A percentile compares a stretch with the other conserved stretches of the same genome.
Conservation (phyloP, 768 basidiomycete species). For the Psilocybe subaeruginosa region DNA sequence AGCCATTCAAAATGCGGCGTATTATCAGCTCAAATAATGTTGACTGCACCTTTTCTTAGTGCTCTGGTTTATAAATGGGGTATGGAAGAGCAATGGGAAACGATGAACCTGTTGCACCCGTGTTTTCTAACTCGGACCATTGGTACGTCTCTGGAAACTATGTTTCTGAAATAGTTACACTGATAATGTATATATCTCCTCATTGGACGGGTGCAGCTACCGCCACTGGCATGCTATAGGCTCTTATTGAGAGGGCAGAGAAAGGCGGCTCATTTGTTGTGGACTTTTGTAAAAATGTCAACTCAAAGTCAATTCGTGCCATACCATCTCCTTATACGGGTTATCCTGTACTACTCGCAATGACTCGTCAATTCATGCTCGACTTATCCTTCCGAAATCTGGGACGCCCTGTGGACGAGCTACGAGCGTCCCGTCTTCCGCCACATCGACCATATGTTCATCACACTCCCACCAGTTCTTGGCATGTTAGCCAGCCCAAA, state of each 20-base stretch:
- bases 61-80: slow-evolving; percentile 21
- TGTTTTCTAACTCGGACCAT: slow-evolving; percentile 25
- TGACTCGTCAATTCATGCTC: slow-evolving; percentile 24
- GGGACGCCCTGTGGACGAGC: slow-evolving; percentile 21
- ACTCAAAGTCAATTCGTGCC: neutral
- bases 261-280: slow-evolving; percentile 26
- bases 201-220: slow-evolving; percentile 23
- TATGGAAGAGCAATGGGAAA: slow-evolving; percentile 24
- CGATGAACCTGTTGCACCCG: slow-evolving; percentile 23
- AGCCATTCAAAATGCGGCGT: neutral
- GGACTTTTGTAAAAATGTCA: slow-evolving; percentile 11
- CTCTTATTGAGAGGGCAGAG: slow-evolving; percentile 19
- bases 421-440: slow-evolving; percentile 19
- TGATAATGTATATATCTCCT: neutral
- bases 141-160: slow-evolving; percentile 4
- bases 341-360: slow-evolving; percentile 28
- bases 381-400: slow-evolving; percentile 23
- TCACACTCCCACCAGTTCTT: slow-evolving; percentile 15
- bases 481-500: slow-evolving; percentile 18
- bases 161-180: neutral
- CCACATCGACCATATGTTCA: slow-evolving; percentile 23
- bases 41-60: neutral
- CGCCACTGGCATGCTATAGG: slow-evolving; percentile 22
- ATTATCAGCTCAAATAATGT: too few relatives aligned
- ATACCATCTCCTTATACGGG: slow-evolving; percentile 4